Evolutionary conservation across 495 filamentous ascomycete genomes (phyloP).

Genomic region (Aspergillus wentii): DNA sequence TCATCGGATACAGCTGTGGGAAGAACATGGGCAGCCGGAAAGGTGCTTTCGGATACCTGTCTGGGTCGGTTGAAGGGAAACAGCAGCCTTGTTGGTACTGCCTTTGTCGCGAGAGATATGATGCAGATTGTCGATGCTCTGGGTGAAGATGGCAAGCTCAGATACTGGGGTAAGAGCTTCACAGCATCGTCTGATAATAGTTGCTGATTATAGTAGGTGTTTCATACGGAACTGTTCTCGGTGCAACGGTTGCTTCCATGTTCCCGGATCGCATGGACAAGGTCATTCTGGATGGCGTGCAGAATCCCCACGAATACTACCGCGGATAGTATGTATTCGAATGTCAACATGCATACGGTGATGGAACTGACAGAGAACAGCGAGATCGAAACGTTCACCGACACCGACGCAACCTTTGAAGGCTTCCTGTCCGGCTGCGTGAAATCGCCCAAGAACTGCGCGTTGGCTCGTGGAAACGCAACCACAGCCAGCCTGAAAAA

Average conservation of each 20-base stretch:
- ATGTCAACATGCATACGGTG: not conserved
- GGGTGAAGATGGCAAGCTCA: conserved; percentile 34
- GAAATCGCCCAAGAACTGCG: not conserved
- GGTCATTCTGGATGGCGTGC: conserved; percentile 37
- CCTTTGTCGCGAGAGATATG: not conserved
- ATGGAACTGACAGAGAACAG: not conserved
- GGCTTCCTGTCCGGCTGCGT: too few relatives aligned
- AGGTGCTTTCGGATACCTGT: not conserved
- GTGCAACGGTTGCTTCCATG: conserved; percentile 36
- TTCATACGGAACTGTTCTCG: conserved; percentile 40
- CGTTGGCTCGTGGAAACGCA: too few relatives aligned
- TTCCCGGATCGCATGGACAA: conserved; percentile 41
- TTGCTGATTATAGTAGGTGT: conserved; percentile 22
- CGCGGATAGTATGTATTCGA: too few relatives aligned
- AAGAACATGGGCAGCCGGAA: not conserved
- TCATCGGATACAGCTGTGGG: not conserved
- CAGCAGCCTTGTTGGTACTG: not conserved
- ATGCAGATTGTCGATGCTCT: conserved; percentile 5
- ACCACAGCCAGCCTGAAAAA: not conserved
- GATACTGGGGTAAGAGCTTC: conserved; percentile 38
- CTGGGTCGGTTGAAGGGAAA: not conserved
- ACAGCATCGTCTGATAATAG: not conserved
- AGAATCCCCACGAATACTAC: conserved; percentile 37
- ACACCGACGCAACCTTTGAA: not conserved
- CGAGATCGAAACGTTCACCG: not conserved